Evolutionary conservation across 2,329 filamentous ascomycete species (phyloP).

Genomic region (Dryadomyces quercivorus): DNA sequence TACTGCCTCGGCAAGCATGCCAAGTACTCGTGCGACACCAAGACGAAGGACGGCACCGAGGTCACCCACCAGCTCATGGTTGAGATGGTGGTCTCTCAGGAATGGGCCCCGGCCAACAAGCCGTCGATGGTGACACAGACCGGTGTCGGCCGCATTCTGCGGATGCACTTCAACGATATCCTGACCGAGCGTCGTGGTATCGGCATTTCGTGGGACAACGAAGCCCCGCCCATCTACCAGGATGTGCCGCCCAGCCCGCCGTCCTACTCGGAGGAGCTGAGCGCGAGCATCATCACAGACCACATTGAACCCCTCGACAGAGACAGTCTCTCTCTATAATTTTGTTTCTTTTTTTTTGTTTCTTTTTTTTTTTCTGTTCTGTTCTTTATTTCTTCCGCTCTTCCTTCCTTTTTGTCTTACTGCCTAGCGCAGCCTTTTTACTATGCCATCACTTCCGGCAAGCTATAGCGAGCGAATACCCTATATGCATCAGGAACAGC

Average conservation of each 20-base stretch:
- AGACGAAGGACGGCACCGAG: conserved; percentile 60
- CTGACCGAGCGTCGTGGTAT: conserved; percentile 77
- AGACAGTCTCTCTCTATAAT: neutral
- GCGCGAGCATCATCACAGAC: conserved; percentile 21
- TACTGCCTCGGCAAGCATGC: conserved; percentile 49
- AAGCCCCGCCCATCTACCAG: conserved; percentile 86
- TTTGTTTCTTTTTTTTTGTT: neutral
- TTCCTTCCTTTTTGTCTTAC: neutral
- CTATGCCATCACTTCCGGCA: neutral
- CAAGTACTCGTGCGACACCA: conserved; percentile 66
- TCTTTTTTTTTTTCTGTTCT: neutral
- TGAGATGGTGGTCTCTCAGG: conserved; percentile 88
- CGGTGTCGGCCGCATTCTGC: conserved; percentile 76
- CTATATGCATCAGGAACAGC: neutral
- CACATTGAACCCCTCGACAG: conserved; percentile 24
- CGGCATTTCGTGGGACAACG: conserved; percentile 94
- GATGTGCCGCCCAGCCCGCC: conserved; percentile 84
- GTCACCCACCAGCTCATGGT: conserved; percentile 78
- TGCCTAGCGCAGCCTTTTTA: neutral
- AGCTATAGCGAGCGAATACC: conserved; percentile 2
- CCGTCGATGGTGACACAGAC: conserved; percentile 65
- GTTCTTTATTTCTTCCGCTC: neutral
- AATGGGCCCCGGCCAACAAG: conserved; percentile 65
- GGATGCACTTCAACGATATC: conserved; percentile 78
- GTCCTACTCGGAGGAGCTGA: conserved; percentile 37